phyloP scores from a whole-genome alignment of 257 asterid genomes.

The Lantana camara region DNA sequence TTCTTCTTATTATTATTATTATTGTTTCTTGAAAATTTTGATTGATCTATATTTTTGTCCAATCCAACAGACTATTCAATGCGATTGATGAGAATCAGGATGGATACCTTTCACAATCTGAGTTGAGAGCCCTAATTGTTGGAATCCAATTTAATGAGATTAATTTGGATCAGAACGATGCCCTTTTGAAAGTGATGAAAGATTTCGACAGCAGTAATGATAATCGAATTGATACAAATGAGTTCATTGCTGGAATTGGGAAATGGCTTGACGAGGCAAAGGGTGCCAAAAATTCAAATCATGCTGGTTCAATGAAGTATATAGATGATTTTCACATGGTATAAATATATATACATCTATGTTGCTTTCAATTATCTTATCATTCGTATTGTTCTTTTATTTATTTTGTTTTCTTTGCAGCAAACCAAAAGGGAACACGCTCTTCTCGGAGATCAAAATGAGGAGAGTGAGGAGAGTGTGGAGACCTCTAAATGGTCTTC shows the following conservation, averaged over 20 bases:
- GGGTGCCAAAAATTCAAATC: conserved; percentile 36
- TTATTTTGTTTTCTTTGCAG: conserved; percentile 40
- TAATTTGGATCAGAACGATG: conserved; percentile 61
- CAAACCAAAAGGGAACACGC: conserved; percentile 75
- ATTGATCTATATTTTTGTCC: conserved; percentile 10
- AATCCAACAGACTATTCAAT: conserved; percentile 56
- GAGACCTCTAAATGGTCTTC: conserved; percentile 51
- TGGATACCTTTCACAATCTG: conserved; percentile 55
- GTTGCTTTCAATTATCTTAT: background rate
- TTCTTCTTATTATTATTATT: background rate
- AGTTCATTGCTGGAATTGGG: conserved; percentile 59
- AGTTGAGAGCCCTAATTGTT: conserved; percentile 64
- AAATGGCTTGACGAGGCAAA: conserved; percentile 79
- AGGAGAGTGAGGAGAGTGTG: conserved; percentile 60
- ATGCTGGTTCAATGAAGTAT: conserved; percentile 54
- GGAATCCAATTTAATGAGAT: conserved; percentile 73
- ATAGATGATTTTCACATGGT: conserved; percentile 67
- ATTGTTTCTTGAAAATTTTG: background rate
- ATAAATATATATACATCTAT: conserved; percentile 19
- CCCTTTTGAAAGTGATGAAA: conserved; percentile 58
- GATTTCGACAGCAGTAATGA: conserved; percentile 73
- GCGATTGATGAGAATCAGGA: conserved; percentile 67
- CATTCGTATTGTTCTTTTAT: background rate
- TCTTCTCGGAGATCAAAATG: conserved; percentile 63
- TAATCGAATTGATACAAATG: conserved; percentile 41